Percentiles rank a stretch among this genome's conserved stretches.
These are phyloP conservation scores for Pseudocercospora musae DNA, from an alignment of 2,329 filamentous ascomycete genomes.

Conservation along the genomic window DNA sequence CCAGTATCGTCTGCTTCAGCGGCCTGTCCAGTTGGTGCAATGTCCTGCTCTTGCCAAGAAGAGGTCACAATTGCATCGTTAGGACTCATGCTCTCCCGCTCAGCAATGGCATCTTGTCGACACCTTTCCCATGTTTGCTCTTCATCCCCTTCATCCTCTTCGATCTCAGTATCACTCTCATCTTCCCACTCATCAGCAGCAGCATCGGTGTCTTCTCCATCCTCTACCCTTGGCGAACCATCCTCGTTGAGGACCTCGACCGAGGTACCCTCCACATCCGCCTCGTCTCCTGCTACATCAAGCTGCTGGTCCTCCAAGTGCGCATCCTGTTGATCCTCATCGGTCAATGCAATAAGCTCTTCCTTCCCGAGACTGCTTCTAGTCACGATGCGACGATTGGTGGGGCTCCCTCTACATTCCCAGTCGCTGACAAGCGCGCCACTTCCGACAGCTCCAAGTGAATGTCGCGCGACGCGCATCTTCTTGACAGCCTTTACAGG, in stretches of 20 bases:
- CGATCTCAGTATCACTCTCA: constrained; percentile 22
- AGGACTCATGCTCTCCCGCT: neutral
- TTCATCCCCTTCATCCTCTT: constrained; percentile 15
- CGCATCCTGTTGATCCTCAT: constrained; percentile 15
- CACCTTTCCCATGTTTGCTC: constrained; percentile 1
- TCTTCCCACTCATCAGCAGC: constrained; percentile 29
- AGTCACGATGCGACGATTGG: constrained; percentile 31
- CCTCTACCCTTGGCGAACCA: constrained; percentile 17
- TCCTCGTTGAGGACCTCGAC: constrained; percentile 30
- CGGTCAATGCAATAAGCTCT: constrained; percentile 26
- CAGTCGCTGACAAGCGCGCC: constrained; percentile 26
- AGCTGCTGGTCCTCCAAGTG: neutral
- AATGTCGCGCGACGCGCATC: constrained; percentile 33
- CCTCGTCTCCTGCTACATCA: constrained; percentile 1
- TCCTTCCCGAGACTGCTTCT: constrained; percentile 19
- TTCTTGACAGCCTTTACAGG: constrained; percentile 46
- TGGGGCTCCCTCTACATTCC: constrained; percentile 31
- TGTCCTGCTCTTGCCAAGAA: neutral
- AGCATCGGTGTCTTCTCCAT: constrained; percentile 14
- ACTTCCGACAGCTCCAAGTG: constrained; percentile 7
- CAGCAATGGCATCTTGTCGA: neutral
- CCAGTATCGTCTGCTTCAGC: neutral
- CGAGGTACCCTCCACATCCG: constrained; percentile 20
- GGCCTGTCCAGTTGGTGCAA: neutral
- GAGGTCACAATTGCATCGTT: neutral